Evolutionary conservation across 2,329 filamentous ascomycete species (phyloP).

Genomic region (Hypoxylon sp.): DNA sequence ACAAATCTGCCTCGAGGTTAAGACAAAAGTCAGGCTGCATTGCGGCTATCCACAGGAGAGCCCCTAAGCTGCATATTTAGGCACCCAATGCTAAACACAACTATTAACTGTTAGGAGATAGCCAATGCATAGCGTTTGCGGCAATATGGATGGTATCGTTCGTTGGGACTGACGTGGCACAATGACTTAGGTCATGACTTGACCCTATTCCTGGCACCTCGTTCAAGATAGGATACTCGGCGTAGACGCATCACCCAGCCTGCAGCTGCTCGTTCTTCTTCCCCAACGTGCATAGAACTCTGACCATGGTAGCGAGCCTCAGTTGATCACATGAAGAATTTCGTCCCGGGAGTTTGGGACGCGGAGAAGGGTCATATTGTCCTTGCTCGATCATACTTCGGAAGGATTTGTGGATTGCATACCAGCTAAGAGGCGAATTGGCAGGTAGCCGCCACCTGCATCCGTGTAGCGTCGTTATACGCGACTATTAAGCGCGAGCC

Average conservation of each 20-base stretch:
- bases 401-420: background rate
- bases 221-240: background rate
- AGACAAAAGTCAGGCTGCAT: constrained; percentile 14
- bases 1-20: constrained; percentile 18
- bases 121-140: background rate
- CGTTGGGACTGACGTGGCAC: constrained; percentile 1
- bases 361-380: background rate
- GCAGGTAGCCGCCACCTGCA: background rate
- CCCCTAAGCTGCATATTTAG: constrained; percentile 2
- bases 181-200: background rate
- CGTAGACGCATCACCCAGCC: background rate
- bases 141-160: background rate
- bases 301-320: background rate
- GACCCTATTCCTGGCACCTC: background rate
- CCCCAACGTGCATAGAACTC: background rate
- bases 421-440: background rate
- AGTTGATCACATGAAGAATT: background rate
- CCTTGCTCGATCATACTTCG: background rate
- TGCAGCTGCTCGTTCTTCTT: background rate
- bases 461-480: background rate
- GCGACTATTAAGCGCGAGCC: constrained; percentile 3
- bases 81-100: background rate
- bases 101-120: background rate
- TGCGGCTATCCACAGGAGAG: constrained; percentile 17
- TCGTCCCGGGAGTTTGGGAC: background rate